Evolutionary conservation across 23 red algal genomes (phyloP).

Genomic region (Pyropia haitanensis): DNA sequence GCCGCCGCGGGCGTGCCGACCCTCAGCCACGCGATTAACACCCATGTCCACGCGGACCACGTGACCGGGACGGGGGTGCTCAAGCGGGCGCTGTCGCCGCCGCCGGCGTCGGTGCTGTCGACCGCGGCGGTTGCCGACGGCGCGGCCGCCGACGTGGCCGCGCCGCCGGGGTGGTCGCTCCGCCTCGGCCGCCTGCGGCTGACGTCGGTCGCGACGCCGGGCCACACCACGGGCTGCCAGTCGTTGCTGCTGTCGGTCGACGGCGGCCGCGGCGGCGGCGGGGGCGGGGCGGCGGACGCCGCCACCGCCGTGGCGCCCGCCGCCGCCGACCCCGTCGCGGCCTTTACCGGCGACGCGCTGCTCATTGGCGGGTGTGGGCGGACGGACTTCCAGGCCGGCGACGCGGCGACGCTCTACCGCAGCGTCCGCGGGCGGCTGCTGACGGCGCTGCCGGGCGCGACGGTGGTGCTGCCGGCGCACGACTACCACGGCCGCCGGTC

Average conservation of each 20-base stretch:
- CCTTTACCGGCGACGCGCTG: constrained; percentile 79
- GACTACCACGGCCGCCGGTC: constrained; percentile 47
- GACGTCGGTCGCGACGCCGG: constrained; percentile 47
- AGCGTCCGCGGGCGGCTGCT: constrained; percentile 52
- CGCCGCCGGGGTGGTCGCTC: constrained; percentile 17
- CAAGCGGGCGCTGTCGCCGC: constrained; percentile 8
- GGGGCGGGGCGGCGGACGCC: too few relatives aligned
- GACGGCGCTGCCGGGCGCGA: constrained; percentile 31
- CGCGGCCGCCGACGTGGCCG: constrained; percentile 42
- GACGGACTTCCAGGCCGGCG: constrained; percentile 74
- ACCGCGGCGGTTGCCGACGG: constrained; percentile 20
- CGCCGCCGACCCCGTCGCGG: constrained; percentile 2
- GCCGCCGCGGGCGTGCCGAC: constrained; percentile 7
- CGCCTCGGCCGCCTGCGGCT: constrained; percentile 18
- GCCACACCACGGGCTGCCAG: constrained; percentile 71
- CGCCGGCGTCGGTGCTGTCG: constrained; percentile 20
- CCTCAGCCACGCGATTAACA: constrained; percentile 57
- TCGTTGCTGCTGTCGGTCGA: constrained; percentile 23
- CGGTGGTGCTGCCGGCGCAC: constrained; percentile 68
- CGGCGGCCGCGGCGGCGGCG: too few relatives aligned
- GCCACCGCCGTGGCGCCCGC: neutral
- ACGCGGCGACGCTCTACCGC: constrained; percentile 38
- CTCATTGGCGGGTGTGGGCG: constrained; percentile 75
- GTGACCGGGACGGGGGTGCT: constrained; percentile 61
- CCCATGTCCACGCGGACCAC: constrained; percentile 82